phyloP scores from a whole-genome alignment of 441 rosid genomes.

The Gossypium lobatum region DNA sequence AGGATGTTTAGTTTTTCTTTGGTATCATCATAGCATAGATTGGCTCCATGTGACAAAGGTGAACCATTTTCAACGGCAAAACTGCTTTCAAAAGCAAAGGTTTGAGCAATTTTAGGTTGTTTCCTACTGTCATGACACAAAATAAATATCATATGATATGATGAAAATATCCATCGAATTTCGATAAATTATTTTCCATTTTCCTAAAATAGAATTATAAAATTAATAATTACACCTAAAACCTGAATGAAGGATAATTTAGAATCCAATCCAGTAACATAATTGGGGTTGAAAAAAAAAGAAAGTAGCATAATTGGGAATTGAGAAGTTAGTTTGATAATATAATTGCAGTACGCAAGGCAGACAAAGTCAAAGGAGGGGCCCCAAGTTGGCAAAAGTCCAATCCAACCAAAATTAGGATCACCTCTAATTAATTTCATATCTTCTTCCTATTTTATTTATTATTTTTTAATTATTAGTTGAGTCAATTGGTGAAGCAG shows the following conservation, averaged over 20 bases:
- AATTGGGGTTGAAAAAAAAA: too few relatives aligned
- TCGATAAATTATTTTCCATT: too few relatives aligned
- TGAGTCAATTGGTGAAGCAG: not conserved
- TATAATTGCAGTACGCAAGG: not conserved
- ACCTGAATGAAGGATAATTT: too few relatives aligned
- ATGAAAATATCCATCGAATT: too few relatives aligned
- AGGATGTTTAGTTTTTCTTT: not conserved
- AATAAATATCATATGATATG: not conserved
- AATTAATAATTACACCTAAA: too few relatives aligned
- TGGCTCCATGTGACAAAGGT: too few relatives aligned
- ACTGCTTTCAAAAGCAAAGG: not conserved
- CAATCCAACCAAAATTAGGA: not conserved
- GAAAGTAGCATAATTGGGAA: not conserved
- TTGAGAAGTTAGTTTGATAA: not conserved
- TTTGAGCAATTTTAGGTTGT: not conserved
- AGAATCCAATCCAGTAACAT: too few relatives aligned
- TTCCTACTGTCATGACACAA: not conserved
- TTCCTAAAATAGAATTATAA: too few relatives aligned
- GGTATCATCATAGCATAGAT: not conserved
- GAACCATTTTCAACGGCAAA: not conserved
- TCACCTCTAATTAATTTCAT: not conserved
- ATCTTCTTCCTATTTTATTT: not conserved
- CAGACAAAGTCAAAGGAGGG: not conserved
- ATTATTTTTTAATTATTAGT: not conserved
- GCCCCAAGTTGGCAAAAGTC: not conserved